Base-by-base conservation (phyloP, 1,284 basidiomycete genomes). In the Coniophora puteana region DNA sequence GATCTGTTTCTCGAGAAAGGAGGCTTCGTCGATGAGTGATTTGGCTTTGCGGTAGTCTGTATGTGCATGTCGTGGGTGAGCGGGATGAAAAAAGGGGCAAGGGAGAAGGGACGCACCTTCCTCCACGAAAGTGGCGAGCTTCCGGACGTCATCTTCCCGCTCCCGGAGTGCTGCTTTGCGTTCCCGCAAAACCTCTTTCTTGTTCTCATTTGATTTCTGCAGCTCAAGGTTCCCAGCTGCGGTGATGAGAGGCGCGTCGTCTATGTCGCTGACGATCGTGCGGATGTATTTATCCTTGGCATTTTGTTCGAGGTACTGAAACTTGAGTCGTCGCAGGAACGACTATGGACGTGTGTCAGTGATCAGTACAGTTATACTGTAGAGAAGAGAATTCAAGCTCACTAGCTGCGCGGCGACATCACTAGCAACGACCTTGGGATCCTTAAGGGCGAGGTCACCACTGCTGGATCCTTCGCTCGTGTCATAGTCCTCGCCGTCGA, bases 251-350 rank as follows among this genome's bases (percentile, higher is more conserved):
- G 83, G 82, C 1, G 87, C 85, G 45, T 89, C 84, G n/a, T n/a
- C n/a, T n/a, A n/a, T n/a, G 42, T 91, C 83, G 55, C 82, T 87
- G 37, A 91, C 84, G 50, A 93, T 90, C 0, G 78, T 80, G 56
- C 83, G 84, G 53, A 92, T 73, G 55, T 92, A 93, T 59, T 84
- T 80, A 49, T 89, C 78, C 58, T 93, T 93, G 4, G 90, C 87
- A 51, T 90, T 88, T 60, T 90, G 86, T 53, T 93, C 89, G 17
- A 92, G 67, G 53, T 89, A 91, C 48, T 85, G 83, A 54, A 89
- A 89, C 61, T 93, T 93, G 18, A 92, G 74, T 51, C 86, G 84
- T n/a, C 85, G 73, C 29, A 93, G 72, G 55, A 82, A 87, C 4
- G 82, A 73, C 86, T 91, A 40, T 18, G 34, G 24, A 36, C 30